Conservation (phyloP, 331 rosid genomes). For the Quercus lobata region DNA sequence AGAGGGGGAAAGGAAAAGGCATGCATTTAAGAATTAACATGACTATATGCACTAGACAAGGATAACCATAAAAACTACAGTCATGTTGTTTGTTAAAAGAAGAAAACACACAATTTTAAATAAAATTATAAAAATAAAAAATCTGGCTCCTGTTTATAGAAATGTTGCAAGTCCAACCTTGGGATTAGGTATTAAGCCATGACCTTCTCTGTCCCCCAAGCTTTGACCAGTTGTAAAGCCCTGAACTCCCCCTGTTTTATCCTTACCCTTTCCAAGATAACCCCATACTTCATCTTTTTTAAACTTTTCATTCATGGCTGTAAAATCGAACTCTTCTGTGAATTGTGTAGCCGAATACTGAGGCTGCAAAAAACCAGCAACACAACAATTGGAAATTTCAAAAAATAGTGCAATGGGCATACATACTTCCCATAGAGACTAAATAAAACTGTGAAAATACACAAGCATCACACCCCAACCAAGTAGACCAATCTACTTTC, state of each 20-base stretch:
- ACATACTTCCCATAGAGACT: background rate
- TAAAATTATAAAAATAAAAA: background rate
- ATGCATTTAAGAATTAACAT: conserved; percentile 3
- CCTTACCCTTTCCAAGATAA: conserved; percentile 46
- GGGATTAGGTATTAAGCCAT: conserved; percentile 21
- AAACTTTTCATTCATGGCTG: conserved; percentile 77
- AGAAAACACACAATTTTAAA: background rate
- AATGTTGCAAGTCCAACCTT: conserved; percentile 32
- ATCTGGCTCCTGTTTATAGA: background rate
- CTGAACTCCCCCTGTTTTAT: conserved; percentile 23
- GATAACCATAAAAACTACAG: background rate
- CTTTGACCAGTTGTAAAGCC: conserved; percentile 23
- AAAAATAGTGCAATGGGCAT: too few relatives aligned
- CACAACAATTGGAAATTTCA: background rate
- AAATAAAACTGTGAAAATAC: background rate
- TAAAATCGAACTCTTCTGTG: conserved; percentile 75
- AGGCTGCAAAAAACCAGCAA: conserved; percentile 31
- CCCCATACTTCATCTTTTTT: conserved; percentile 79
- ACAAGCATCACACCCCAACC: background rate
- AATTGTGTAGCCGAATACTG: conserved; percentile 32
- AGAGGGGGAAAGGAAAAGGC: conserved; percentile 16
- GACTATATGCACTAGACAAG: background rate
- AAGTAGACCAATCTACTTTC: background rate
- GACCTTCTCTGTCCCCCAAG: conserved; percentile 30
- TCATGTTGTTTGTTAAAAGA: background rate